A percentile compares a stretch with the other conserved stretches of the same genome.
Conservation (phyloP, 768 basidiomycete species). For the Boletus tomentosulus region DNA sequence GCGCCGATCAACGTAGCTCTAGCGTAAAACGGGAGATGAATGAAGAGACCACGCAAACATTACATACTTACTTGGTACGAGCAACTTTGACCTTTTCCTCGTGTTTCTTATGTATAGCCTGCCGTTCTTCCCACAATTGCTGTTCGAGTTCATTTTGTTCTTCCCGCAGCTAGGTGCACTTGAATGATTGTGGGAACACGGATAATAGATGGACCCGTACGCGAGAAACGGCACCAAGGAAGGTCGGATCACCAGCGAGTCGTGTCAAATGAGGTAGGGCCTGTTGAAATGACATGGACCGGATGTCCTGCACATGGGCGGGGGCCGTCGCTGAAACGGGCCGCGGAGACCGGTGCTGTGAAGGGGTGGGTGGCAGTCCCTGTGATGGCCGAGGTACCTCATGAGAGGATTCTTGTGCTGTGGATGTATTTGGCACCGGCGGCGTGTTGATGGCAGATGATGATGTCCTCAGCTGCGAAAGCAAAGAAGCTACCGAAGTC, state of each 20-base stretch:
- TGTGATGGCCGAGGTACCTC: constrained; percentile 10
- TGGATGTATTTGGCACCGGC: constrained; percentile 6
- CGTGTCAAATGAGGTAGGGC: constrained; percentile 61
- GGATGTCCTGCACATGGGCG: constrained; percentile 35
- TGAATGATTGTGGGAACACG: constrained; percentile 7
- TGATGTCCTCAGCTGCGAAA: constrained; percentile 54
- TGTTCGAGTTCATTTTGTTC: constrained; percentile 70
- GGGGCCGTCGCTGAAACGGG: constrained; percentile 3
- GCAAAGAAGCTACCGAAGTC: constrained; percentile 52
- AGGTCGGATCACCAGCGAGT: constrained; percentile 50
- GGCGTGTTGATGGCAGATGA: constrained; percentile 8
- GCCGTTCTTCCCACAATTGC: constrained; percentile 64
- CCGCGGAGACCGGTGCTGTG: constrained; percentile 14
- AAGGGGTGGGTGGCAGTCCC: constrained; percentile 8
- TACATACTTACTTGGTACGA: constrained; percentile 52
- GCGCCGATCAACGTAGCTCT: constrained; percentile 69
- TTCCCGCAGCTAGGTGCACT: constrained; percentile 51
- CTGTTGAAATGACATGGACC: constrained; percentile 60
- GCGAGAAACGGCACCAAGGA: constrained; percentile 48
- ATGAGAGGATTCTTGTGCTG: constrained; percentile 10
- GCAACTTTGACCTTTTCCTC: constrained; percentile 70
- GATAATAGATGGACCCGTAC: constrained; percentile 34
- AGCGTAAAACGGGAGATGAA: constrained; percentile 3
- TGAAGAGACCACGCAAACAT: not conserved
- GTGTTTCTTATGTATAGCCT: constrained; percentile 57